phyloP scores from a whole-genome alignment of 1,284 basidiomycete genomes.

The Apiotrichum siamense region DNA sequence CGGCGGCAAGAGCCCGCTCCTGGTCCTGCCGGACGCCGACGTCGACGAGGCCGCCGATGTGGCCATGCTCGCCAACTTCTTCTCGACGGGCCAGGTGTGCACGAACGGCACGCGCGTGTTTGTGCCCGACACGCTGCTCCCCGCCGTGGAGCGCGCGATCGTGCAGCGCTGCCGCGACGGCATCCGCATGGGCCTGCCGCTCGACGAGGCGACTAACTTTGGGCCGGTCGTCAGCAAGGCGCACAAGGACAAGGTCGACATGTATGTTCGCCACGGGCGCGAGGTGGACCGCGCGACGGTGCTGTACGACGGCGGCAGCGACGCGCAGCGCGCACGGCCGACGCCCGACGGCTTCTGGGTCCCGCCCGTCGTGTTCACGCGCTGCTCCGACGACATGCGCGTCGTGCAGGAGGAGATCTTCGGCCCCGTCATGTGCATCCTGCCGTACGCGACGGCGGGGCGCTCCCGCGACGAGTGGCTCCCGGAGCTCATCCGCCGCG shows the following conservation, averaged over 20 bases:
- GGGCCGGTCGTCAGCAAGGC: conserved; percentile 14
- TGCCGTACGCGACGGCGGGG: conserved; percentile 43
- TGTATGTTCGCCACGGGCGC: conserved; percentile 13
- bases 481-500: conserved; percentile 56
- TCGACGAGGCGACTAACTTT: conserved; percentile 15
- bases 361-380: conserved; percentile 42
- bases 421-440: conserved; percentile 48
- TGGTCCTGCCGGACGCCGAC: conserved; percentile 16
- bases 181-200: conserved; percentile 14
- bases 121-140: conserved; percentile 9
- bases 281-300: conserved; percentile 14
- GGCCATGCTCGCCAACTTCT: conserved; percentile 20
- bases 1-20: conserved; percentile 16
- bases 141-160: conserved; percentile 7
- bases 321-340: conserved; percentile 2
- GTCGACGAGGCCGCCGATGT: conserved; percentile 16
- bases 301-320: conserved; percentile 11
- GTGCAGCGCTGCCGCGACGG: conserved; percentile 12
- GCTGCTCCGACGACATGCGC: conserved; percentile 36
- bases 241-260: conserved; percentile 13
- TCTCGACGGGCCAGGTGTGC: conserved; percentile 15
- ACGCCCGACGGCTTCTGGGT: conserved; percentile 25
- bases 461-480: conserved; percentile 3
- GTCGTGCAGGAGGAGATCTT: conserved; percentile 48
- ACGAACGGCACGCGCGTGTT: conserved; percentile 20